Evolutionary conservation across 2,329 filamentous ascomycete species (phyloP).

Genomic region (Dendryphion nanum): DNA sequence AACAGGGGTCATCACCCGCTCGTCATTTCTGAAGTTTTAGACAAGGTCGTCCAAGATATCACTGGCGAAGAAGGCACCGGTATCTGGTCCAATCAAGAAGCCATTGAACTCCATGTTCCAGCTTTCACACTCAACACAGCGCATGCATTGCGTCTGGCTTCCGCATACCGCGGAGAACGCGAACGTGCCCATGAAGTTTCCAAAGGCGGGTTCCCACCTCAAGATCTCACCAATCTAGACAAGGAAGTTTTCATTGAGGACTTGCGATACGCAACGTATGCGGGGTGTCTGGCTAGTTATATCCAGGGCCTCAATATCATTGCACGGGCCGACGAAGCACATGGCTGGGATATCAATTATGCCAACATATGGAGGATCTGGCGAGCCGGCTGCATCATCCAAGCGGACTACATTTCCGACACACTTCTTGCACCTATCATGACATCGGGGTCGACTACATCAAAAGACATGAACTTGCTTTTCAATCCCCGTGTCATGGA

Average conservation of each 20-base stretch:
- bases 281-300: slow-evolving; percentile 60
- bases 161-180: slow-evolving; percentile 59
- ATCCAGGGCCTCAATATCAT: slow-evolving; percentile 67
- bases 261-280: slow-evolving; percentile 61
- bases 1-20: slow-evolving; percentile 37
- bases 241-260: slow-evolving; percentile 54
- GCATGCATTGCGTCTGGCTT: slow-evolving; percentile 64
- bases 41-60: slow-evolving; percentile 70
- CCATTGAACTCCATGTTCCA: slow-evolving; percentile 60
- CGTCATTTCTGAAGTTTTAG: slow-evolving; percentile 61
- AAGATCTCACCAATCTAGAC: slow-evolving; percentile 28
- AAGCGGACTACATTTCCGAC: slow-evolving; percentile 60
- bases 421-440: slow-evolving; percentile 55
- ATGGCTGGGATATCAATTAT: slow-evolving; percentile 60
- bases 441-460: slow-evolving; percentile 18
- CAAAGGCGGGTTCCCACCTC: slow-evolving; percentile 42
- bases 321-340: slow-evolving; percentile 55
- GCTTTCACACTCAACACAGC: slow-evolving; percentile 63
- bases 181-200: slow-evolving; percentile 51
- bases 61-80: slow-evolving; percentile 67
- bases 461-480: slow-evolving; percentile 46
- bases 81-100: slow-evolving; percentile 64
- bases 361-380: slow-evolving; percentile 59
- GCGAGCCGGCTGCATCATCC: slow-evolving; percentile 70
- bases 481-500: slow-evolving; percentile 48